Evolutionary conservation across 2,329 filamentous ascomycete genomes (phyloP).

Genomic region (Trichothecium roseum): DNA sequence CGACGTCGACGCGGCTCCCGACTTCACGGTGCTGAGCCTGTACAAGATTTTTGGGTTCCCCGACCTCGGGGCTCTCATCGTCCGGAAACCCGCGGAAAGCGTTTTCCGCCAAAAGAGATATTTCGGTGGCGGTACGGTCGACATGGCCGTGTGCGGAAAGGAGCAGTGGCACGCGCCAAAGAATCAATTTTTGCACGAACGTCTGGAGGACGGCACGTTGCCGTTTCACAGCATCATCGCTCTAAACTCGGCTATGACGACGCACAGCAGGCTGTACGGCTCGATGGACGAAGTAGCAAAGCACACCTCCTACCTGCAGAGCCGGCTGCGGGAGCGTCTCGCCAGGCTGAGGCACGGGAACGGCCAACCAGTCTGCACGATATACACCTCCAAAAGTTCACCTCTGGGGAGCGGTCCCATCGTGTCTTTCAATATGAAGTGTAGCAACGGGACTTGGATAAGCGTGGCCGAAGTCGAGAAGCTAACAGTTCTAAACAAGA

Average conservation of each 20-base stretch:
- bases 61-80: conserved; percentile 75
- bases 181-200: conserved; percentile 60
- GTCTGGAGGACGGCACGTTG: conserved; percentile 82
- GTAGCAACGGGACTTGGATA: conserved; percentile 60
- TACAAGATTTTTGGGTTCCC: conserved; percentile 99
- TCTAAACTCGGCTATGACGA: conserved; percentile 60
- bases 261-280: conserved; percentile 59
- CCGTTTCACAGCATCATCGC: conserved; percentile 87
- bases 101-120: conserved; percentile 61
- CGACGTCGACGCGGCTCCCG: conserved; percentile 51
- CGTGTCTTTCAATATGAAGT: conserved; percentile 73
- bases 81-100: conserved; percentile 58
- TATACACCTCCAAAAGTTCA: conserved; percentile 40
- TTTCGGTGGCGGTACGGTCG: conserved; percentile 91
- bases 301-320: conserved; percentile 59
- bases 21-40: conserved; percentile 80
- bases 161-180: conserved; percentile 80
- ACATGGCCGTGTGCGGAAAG: conserved; percentile 70
- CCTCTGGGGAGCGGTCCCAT: conserved; percentile 54
- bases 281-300: conserved; percentile 58
- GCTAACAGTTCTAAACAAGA: conserved; percentile 63
- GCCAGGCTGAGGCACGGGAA: conserved; percentile 58
- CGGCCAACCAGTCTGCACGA: conserved; percentile 48
- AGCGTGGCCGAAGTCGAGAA: conserved; percentile 82
- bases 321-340: conserved; percentile 48